Evolutionary conservation across 2,329 filamentous ascomycete genomes (phyloP), one percentile per base, ranked within the genome.

Genomic region (Ophiocordyceps camponoti-rufipedis): DNA sequence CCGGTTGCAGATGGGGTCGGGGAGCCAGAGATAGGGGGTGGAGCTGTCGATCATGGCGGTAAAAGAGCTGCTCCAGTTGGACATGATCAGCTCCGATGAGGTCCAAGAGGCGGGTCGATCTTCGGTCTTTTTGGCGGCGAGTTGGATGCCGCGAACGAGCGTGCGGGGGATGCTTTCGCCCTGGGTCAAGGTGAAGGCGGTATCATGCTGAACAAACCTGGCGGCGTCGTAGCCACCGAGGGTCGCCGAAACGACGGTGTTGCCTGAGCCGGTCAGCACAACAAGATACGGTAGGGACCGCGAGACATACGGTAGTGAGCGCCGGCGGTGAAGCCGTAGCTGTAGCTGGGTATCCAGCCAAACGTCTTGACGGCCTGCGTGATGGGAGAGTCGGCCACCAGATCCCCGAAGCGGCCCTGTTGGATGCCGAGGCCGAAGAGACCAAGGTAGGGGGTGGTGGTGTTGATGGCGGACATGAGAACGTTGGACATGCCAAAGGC

Each of bases 311-410:
- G 70, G 55, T 86, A 86, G 49, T 72, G 71, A n/a, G 80, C 80
- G 14, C 83, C 83, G 39, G 82, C 82, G 4, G 82, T 86, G 57
- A 80, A 87, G 44, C 79, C 81, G 56, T 82, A 86, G 40, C 79
- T 83, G 49, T 84, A 69, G 56, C 82, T 85, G 1, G 81, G 78
- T 43, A 86, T 82, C 47, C 62, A 64, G 9, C 72, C 72, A 47
- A 71, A 67, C 11, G 69, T 60, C 54, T 78, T 71, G 41, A 82
- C 72, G 44, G 81, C 62, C 55, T 78, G 60, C 51, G 72, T 62
- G 54, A 79, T 55, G 47, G 73, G 61, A 53, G 72, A 64, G 52
- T 72, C 61, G 57, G 71, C 64, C 47, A 71, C 56, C 55, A 62
- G 62, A 48, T 62, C 56, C 12, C 63, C 63, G 51, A 80, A 78